A percentile compares a stretch with the other conserved stretches of the same genome.
Conservation (phyloP, 345 rosid species). For the Euphorbia peplus region DNA sequence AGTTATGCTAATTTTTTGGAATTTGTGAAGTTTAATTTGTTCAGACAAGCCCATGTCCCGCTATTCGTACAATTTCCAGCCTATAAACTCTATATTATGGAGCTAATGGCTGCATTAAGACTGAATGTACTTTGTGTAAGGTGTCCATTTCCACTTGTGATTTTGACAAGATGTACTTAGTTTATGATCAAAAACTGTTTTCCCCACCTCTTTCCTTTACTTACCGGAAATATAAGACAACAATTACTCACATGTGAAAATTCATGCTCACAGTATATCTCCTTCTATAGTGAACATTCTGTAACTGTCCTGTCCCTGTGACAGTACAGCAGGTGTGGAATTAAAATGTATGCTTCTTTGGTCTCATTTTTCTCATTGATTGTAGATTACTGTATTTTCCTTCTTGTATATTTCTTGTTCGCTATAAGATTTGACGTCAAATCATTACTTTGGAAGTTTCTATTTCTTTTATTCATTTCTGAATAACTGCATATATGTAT, state of each 20-base stretch:
- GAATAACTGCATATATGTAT: constrained; percentile 1
- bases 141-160: background rate
- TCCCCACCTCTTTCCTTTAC: background rate
- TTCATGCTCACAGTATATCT: no score
- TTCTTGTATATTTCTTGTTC: background rate
- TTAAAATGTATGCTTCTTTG: background rate
- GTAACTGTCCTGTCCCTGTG: background rate
- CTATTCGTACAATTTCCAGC: background rate
- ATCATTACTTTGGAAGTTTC: background rate
- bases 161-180: background rate
- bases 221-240: background rate
- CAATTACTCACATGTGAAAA: no score
- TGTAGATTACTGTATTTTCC: background rate
- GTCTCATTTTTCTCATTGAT: background rate
- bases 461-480: background rate
- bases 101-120: background rate
- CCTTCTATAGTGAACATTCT: background rate
- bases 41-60: background rate
- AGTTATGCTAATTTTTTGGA: no score
- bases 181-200: background rate
- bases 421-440: background rate
- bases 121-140: background rate
- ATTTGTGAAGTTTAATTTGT: background rate
- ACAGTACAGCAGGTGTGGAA: no score
- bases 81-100: background rate